phyloP scores from a whole-genome alignment of 768 basidiomycete species.

The Cantharellus cinnabarinus region DNA sequence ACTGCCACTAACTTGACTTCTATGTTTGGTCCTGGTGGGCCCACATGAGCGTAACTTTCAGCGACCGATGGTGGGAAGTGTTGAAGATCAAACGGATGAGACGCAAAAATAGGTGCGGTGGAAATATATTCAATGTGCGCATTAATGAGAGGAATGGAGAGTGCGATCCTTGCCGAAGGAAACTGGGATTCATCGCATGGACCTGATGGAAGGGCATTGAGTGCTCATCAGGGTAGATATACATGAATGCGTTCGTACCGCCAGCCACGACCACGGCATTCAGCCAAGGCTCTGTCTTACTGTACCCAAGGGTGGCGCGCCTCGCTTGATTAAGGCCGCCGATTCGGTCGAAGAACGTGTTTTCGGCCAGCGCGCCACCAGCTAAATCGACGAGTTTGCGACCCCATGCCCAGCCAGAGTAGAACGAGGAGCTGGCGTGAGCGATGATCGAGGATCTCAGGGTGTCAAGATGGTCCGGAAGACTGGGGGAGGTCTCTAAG shows the following conservation, averaged over 20 bases:
- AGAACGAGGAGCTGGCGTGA: constrained; percentile 28
- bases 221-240: constrained; percentile 8
- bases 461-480: constrained; percentile 35
- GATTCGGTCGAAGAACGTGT: constrained; percentile 68
- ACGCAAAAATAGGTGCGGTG: constrained; percentile 59
- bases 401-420: constrained; percentile 47
- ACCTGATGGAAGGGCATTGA: constrained; percentile 19
- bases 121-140: constrained; percentile 39
- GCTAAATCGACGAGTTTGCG: constrained; percentile 52
- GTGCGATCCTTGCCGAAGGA: constrained; percentile 45
- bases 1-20: constrained; percentile 62
- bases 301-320: constrained; percentile 32
- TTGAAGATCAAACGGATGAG: constrained; percentile 75
- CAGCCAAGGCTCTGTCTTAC: constrained; percentile 19
- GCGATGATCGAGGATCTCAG: constrained; percentile 33
- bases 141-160: constrained; percentile 60
- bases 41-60: constrained; percentile 27
- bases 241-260: constrained; percentile 24
- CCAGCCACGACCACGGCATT: constrained; percentile 47
- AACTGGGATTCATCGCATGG: constrained; percentile 28
- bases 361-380: constrained; percentile 58
- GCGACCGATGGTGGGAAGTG: constrained; percentile 25
- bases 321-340: constrained; percentile 22
- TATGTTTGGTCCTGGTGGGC: constrained; percentile 68
- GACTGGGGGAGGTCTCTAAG: constrained; percentile 10